Percentiles rank a stretch among this genome's conserved stretches.
phyloP scores from a whole-genome alignment of 768 basidiomycete species.

The Candolleomyces aberdarensis region DNA sequence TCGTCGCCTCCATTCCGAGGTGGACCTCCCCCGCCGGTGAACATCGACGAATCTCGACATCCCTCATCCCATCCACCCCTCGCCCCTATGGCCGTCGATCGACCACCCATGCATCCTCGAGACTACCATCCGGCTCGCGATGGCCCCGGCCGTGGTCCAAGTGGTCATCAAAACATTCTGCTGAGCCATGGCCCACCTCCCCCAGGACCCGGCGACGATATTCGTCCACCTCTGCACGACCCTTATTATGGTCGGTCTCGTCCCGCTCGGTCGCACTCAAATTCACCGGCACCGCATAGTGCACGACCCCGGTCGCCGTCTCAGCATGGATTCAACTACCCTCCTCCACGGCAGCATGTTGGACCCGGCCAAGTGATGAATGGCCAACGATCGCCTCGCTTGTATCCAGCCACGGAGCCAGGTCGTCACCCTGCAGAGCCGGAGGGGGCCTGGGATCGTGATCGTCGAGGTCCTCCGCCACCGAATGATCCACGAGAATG shows the following conservation, averaged over 20 bases:
- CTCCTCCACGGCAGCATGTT: conserved; percentile 45
- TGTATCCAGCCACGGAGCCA: conserved; percentile 52
- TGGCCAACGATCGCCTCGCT: conserved; percentile 57
- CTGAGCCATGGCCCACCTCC: conserved; percentile 69
- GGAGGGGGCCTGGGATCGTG: conserved; percentile 53
- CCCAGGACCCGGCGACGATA: conserved; percentile 49
- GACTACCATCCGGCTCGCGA: conserved; percentile 57
- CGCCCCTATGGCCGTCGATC: conserved; percentile 78
- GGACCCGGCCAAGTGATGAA: conserved; percentile 49
- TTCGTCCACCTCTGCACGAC: conserved; percentile 53
- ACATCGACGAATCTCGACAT: conserved; percentile 74
- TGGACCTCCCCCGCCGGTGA: conserved; percentile 78
- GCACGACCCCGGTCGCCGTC: conserved; percentile 56
- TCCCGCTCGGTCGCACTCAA: conserved; percentile 55
- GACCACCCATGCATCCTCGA: conserved; percentile 45
- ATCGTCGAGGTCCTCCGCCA: conserved; percentile 37
- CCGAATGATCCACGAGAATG: conserved; percentile 49
- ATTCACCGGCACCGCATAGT: conserved; percentile 55
- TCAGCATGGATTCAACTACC: conserved; percentile 41
- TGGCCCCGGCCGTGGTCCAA: conserved; percentile 43
- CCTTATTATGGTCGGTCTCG: conserved; percentile 50
- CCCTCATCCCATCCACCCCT: conserved; percentile 63
- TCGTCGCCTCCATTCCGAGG: conserved; percentile 75
- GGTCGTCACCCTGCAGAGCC: conserved; percentile 43
- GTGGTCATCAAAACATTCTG: conserved; percentile 52